Evolutionary conservation across 1,284 basidiomycete genomes (phyloP).

Genomic region (Apiotrichum domesticum): DNA sequence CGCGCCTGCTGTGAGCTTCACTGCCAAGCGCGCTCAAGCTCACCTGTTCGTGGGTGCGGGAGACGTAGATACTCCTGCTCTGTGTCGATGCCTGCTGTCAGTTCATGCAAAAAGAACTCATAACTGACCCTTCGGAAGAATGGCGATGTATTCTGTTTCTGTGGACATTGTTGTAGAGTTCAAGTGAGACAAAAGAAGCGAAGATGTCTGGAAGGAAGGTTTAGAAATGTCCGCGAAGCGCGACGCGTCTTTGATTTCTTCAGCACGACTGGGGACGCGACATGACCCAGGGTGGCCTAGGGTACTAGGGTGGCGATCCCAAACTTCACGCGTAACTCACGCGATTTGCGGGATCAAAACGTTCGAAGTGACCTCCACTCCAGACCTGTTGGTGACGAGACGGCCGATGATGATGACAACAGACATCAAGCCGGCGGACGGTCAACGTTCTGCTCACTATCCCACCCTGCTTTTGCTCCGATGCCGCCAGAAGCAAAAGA

Average conservation of each 20-base stretch:
- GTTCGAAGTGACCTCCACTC: too few species aligned
- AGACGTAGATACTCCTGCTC: slow-evolving; percentile 35
- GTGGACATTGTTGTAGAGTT: too few species aligned
- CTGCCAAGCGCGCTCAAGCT: not conserved
- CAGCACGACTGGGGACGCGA: too few species aligned
- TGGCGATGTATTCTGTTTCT: slow-evolving; percentile 23
- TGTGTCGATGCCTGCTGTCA: slow-evolving; percentile 27
- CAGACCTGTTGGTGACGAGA: too few species aligned
- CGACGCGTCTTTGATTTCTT: slow-evolving; percentile 5
- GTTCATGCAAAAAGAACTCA: not conserved
- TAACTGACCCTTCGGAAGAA: slow-evolving; percentile 23
- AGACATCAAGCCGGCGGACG: too few species aligned
- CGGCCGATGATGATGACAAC: too few species aligned
- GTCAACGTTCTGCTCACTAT: not conserved
- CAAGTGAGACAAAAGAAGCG: slow-evolving; percentile 4
- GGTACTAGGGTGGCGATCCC: too few species aligned
- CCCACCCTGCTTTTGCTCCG: not conserved
- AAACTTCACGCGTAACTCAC: not conserved
- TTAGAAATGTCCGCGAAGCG: not conserved
- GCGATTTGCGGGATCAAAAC: too few species aligned
- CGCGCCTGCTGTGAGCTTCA: slow-evolving; percentile 19
- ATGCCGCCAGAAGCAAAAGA: not conserved
- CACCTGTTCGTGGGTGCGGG: slow-evolving; percentile 43
- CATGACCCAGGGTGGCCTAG: too few species aligned
- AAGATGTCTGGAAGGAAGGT: not conserved